phyloP scores from a whole-genome alignment of 1,284 basidiomycete genomes.

The Pseudozyma hubeiensis region DNA sequence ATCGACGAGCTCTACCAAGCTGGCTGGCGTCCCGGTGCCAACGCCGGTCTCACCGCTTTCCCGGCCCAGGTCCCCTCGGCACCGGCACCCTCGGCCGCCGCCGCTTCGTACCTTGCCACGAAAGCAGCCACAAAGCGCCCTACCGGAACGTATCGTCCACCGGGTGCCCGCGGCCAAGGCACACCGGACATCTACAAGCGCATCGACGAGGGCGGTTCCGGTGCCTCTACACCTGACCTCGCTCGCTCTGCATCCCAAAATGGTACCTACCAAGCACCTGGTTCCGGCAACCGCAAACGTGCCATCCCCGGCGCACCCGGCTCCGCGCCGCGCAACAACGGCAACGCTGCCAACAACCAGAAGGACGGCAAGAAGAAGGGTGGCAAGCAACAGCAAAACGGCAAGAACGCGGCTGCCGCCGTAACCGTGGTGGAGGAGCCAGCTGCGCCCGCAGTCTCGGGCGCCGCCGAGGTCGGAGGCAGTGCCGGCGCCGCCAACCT shows the following conservation, averaged over 20 bases:
- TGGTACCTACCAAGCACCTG: constrained; percentile 52
- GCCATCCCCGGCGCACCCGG: constrained; percentile 56
- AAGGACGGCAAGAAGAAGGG: constrained; percentile 46
- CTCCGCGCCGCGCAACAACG: constrained; percentile 25
- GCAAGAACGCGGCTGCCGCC: constrained; percentile 35
- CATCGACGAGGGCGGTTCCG: constrained; percentile 78
- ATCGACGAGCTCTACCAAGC: constrained; percentile 89
- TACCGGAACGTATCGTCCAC: constrained; percentile 68
- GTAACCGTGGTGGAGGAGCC: constrained; percentile 12
- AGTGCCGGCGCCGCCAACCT: constrained; percentile 44
- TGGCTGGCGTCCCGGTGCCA: constrained; percentile 81
- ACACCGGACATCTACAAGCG: constrained; percentile 87
- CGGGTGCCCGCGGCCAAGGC: constrained; percentile 81
- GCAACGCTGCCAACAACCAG: constrained; percentile 11
- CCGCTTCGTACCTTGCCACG: constrained; percentile 69
- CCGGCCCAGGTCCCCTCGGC: constrained; percentile 78
- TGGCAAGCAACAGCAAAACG: constrained; percentile 40
- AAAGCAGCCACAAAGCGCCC: constrained; percentile 63
- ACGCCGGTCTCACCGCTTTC: constrained; percentile 79
- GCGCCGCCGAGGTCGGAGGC: constrained; percentile 57
- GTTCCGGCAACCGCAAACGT: constrained; percentile 45
- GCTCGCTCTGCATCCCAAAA: constrained; percentile 28
- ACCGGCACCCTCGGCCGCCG: constrained; percentile 78
- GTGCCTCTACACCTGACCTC: constrained; percentile 41
- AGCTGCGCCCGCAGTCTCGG: constrained; percentile 17